Evolutionary conservation across 2,329 filamentous ascomycete genomes (phyloP).

Genomic region (Macrophomina tecta): DNA sequence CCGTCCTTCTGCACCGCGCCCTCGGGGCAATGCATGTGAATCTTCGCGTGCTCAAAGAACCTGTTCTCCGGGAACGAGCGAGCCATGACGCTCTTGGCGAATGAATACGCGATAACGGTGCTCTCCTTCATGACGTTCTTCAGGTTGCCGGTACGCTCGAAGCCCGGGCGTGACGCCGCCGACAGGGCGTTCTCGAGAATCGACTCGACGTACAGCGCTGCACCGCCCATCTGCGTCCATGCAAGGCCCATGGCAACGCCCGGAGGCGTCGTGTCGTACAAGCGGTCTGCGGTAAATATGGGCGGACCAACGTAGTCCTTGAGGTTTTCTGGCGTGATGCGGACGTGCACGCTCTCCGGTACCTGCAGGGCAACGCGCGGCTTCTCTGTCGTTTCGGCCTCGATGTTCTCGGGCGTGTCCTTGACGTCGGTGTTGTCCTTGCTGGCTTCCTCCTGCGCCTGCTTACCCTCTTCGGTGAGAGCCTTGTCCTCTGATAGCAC

Average conservation of each 20-base stretch:
- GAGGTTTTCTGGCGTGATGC: slow-evolving; percentile 85
- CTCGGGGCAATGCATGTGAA: slow-evolving; percentile 96
- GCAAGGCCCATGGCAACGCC: slow-evolving; percentile 98
- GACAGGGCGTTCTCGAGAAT: slow-evolving; percentile 86
- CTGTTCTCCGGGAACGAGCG: slow-evolving; percentile 85
- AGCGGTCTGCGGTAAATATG: slow-evolving; percentile 90
- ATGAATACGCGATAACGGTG: slow-evolving; percentile 92
- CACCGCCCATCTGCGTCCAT: slow-evolving; percentile 97
- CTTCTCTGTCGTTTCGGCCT: slow-evolving; percentile 64
- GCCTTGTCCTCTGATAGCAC: slow-evolving; percentile 80
- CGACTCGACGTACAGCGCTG: slow-evolving; percentile 95
- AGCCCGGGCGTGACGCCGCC: slow-evolving; percentile 73
- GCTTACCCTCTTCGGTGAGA: slow-evolving; percentile 84
- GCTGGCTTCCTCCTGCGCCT: slow-evolving; percentile 71
- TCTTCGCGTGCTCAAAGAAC: slow-evolving; percentile 94
- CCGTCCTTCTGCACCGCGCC: slow-evolving; percentile 95
- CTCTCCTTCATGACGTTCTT: slow-evolving; percentile 99
- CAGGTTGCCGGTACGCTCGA: slow-evolving; percentile 93
- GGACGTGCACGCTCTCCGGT: slow-evolving; percentile 84
- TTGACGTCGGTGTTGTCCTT: slow-evolving; percentile 70
- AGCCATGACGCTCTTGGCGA: slow-evolving; percentile 87
- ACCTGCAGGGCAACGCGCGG: slow-evolving; percentile 81
- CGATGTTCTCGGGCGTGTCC: slow-evolving; percentile 64
- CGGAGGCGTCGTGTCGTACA: slow-evolving; percentile 91
- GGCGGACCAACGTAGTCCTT: slow-evolving; percentile 97